Conservation (phyloP, 139 green algal genomes). For the Raphidocelis subcapitata region DNA sequence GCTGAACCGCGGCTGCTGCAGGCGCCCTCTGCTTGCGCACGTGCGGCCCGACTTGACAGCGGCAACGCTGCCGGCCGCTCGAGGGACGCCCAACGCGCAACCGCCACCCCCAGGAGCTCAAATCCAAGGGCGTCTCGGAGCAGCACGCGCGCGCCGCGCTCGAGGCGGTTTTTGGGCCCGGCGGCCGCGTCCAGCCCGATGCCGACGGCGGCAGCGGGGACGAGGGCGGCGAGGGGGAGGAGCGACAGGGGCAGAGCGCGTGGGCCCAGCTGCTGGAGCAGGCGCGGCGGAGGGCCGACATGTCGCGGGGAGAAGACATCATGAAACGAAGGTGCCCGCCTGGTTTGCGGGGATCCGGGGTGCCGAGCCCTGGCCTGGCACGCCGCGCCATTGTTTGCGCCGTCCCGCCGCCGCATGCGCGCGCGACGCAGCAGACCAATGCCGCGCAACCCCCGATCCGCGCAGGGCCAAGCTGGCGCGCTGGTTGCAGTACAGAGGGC, state of each 20-base stretch:
- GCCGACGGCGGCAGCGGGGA: conserved; percentile 1
- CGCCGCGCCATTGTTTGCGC: too few species aligned
- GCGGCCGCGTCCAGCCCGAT: not conserved
- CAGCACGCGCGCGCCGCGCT: conserved; percentile 14
- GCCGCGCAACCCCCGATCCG: not conserved
- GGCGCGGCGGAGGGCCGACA: not conserved
- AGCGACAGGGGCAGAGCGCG: too few species aligned
- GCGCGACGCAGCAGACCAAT: too few species aligned
- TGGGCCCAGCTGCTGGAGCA: conserved; percentile 9
- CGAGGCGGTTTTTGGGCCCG: conserved; percentile 6
- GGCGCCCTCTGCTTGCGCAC: not conserved
- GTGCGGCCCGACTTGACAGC: too few species aligned
- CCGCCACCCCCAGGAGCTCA: conserved; percentile 23
- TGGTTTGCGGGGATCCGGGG: too few species aligned
- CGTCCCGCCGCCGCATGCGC: too few species aligned
- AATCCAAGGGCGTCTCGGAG: not conserved
- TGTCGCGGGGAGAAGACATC: too few species aligned
- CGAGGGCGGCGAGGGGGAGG: conserved; percentile 2
- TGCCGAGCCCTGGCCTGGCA: too few species aligned
- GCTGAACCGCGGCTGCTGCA: not conserved
- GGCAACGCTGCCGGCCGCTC: not conserved
- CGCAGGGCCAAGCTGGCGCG: conserved; percentile 27
- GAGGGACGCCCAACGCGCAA: not conserved
- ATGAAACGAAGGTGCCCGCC: not conserved
- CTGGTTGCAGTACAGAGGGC: conserved; percentile 41